Evolutionary conservation across 495 filamentous ascomycete genomes (phyloP), one percentile per base, ranked within the genome.

Genomic region (Xylaria acuta): DNA sequence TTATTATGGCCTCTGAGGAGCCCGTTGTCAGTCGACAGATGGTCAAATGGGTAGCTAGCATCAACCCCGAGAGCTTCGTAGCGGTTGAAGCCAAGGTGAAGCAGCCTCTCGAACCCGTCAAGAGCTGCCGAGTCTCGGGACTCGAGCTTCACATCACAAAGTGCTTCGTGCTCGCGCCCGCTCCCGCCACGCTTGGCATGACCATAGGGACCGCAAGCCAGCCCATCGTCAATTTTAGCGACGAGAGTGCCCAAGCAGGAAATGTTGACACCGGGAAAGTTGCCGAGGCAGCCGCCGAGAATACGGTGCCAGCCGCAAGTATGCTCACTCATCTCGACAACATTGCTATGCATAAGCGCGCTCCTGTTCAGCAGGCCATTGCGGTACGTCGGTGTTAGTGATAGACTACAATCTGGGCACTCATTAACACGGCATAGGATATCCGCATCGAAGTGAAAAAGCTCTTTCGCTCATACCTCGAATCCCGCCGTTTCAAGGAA

Each of bases 101-200:
- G 86, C 91, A 92, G 84, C 92, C 94, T 4, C 84, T 91, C 27
- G 93, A 94, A 72, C 90, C 91, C 7, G 92, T 98, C 75, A 94
- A 93, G 77, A 93, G 91, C 67, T 92, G 92, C 30, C 90, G 87
- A 6, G 89, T 98, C 58, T 86, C 87, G 64, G 84, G 91, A 72
- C 88, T 90, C 74, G 97, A 98, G 82, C 84, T 98, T 25, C 96
- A 98, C 82, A 88, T 98, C 74, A 88, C 87, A 75, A 95, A 94
- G 84, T 85, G 94, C 73, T 97, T 91, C 77, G 80, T 96, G 75
- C 81, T 87, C 47, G 82, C 89, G 12, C 67, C 84, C 77, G 77
- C 90, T 77, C 83, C 94, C 83, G 87, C 81, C 87, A 74, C 90
- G 41, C 80, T 90, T 82, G 92, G 89, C 2, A 87, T 97, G 80